Evolutionary conservation across 768 basidiomycete species (phyloP), one percentile per base, ranked within the genome.

Genomic region (Sistotremastrum suecicum): DNA sequence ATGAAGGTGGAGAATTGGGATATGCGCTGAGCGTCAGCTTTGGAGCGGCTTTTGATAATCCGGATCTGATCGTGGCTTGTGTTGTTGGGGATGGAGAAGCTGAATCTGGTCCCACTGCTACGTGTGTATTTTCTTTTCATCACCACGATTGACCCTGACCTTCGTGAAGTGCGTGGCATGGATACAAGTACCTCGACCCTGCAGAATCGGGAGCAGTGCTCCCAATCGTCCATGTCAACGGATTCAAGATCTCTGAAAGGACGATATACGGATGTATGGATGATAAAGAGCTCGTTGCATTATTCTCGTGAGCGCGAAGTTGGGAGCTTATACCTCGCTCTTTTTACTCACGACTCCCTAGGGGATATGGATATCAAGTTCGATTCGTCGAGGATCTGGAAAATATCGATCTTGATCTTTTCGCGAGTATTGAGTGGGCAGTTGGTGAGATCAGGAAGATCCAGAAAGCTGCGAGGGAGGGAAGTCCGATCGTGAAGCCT

Each of bases 211-310:
- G 90, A n/a, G 88, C 90, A 0, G 86, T 92, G n/a, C 66, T 95
- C n/a, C 90, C 89, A 28, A 86, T 92, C 51, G 67, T 95, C 1
- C 85, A 90, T 56, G 74, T 83, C 51, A 90, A 90, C 51, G 82
- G 84, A 9, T 88, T 86, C 72, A 84, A 90, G 69, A 91, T 92
- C 50, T 86, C 83, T 0, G 86, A 91, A 57, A 74, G 87, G 35
- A 92, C 90, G 9, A 82, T 95, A 48, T 82, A 78, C 48, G 90
- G 89, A 37, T 80, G 80, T 12, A 90, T 92, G 87, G 89, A 92
- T 55, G 71, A 94, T 58, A 79, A 82, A 54, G 90, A 92, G 58
- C 63, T 91, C 30, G 71, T 66, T 11, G 66, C 79, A 0, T 65
- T 89, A 28, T 90, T 86, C 71, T 78, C 75, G 83, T 80, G 47